Base-by-base conservation (phyloP, 768 basidiomycete genomes). In the Tylopilus sp. region DNA sequence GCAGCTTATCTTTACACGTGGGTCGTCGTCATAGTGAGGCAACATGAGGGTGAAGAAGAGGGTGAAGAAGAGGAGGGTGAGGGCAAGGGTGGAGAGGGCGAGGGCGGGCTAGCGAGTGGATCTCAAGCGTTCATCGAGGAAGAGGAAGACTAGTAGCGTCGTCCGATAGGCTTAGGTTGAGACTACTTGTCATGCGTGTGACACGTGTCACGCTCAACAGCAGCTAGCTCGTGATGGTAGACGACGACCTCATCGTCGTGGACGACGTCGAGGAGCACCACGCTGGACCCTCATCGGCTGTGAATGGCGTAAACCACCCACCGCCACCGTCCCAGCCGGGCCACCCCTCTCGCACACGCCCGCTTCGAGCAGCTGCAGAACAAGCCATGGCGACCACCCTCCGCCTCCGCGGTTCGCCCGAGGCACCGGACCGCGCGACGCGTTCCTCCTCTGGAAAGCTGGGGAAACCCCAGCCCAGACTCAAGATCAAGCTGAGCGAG, bases 401-500 rank as follows among this genome's bases (percentile, higher is more conserved):
- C 31, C 70, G 68, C 19, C 53, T 72, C 11, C 63, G 69, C 14
- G 58, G 60, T 13, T 69, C 68, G 5, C 61, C 61, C 16, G 68
- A 71, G 36, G 51, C 58, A 11, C 37, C 56, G 29, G 85, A 85
- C 36, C 79, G 82, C 26, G 70, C 79, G 3, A 87, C 81, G 24
- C 82, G 86, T 36, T 82, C 81, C n/a, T 68, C 81, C 10, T 69
- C 74, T 25, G 67, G 72, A 47, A 78, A 76, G 50, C 60, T 72
- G 13, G 82, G 78, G 52, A 63, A 63, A 29, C 72, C 73, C 1
- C 81, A 83, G 59, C 89, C 91, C 7, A 94, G 92, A 68, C 79
- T 94, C 31, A 94, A 92, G 68, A 82, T 94, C 47, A 93, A 93
- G 72, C 72, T 94, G 62, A 87, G 89, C 68, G 91, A 90, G 54